Evolutionary conservation across 2,329 filamentous ascomycete species (phyloP).

Genomic region (Fusarium succisae): DNA sequence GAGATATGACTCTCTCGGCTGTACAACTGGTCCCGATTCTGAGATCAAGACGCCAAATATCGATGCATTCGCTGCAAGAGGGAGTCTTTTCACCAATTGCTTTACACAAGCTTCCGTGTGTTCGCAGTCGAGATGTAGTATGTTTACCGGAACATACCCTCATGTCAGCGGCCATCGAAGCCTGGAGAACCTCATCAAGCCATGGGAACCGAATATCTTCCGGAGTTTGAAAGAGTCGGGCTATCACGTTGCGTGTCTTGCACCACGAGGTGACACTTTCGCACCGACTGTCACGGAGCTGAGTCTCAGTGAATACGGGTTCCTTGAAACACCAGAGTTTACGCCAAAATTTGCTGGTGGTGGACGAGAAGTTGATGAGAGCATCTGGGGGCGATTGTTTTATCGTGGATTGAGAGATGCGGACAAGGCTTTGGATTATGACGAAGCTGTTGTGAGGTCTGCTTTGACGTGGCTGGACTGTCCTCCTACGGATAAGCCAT

Average conservation of each 20-base stretch:
- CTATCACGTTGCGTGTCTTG: conserved; percentile 58
- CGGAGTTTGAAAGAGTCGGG: conserved; percentile 54
- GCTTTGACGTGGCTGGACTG: conserved; percentile 56
- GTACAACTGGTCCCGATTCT: conserved; percentile 40
- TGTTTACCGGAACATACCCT: conserved; percentile 58
- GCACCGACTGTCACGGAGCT: conserved; percentile 55
- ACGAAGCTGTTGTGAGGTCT: conserved; percentile 53
- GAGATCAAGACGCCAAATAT: conserved; percentile 53
- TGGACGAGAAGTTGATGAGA: conserved; percentile 41
- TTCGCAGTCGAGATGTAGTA: conserved; percentile 56
- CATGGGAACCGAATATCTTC: conserved; percentile 59
- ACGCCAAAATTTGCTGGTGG: conserved; percentile 44
- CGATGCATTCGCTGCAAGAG: conserved; percentile 51
- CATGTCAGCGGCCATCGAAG: conserved; percentile 57
- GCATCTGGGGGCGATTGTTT: conserved; percentile 52
- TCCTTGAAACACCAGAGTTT: conserved; percentile 51
- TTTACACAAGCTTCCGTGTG: conserved; percentile 58
- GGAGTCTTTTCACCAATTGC: conserved; percentile 56
- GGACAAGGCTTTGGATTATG: conserved; percentile 53
- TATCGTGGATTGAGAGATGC: conserved; percentile 53
- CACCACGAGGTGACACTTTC: conserved; percentile 54
- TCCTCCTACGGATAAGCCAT: conserved; percentile 52
- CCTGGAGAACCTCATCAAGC: conserved; percentile 58
- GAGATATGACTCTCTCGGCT: conserved; percentile 55
- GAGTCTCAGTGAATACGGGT: conserved; percentile 57